A percentile compares a stretch with the other conserved stretches of the same genome.
Evolutionary conservation across 257 asterid species (phyloP).

Genomic region (Primulina eburnea): DNA sequence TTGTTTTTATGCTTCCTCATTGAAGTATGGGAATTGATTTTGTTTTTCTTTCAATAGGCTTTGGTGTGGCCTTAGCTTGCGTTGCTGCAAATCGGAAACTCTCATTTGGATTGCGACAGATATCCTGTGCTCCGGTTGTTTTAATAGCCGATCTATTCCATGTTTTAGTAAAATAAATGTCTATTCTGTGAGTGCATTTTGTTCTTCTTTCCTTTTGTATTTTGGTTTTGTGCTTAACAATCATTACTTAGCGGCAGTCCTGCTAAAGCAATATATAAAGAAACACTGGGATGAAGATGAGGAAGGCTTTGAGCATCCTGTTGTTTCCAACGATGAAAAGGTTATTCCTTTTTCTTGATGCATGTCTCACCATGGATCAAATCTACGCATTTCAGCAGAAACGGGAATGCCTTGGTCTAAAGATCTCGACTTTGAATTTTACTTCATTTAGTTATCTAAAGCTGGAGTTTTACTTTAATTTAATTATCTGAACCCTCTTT

Average conservation of each 20-base stretch:
- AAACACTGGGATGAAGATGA: constrained; percentile 87
- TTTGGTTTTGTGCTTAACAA: constrained; percentile 52
- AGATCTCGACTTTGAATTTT: constrained; percentile 21
- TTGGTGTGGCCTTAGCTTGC: constrained; percentile 74
- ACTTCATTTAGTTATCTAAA: constrained; percentile 11
- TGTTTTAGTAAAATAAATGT: constrained; percentile 1
- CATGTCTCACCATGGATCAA: constrained; percentile 8
- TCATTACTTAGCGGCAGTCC: constrained; percentile 84
- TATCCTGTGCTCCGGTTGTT: constrained; percentile 53
- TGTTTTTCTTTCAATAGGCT: constrained; percentile 41
- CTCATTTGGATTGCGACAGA: constrained; percentile 76
- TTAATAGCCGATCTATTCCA: constrained; percentile 8
- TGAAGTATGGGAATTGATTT: constrained; percentile 10
- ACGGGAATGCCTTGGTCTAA: constrained; percentile 14
- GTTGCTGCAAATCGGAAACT: constrained; percentile 73
- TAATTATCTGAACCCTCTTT: not conserved
- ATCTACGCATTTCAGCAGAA: constrained; percentile 6
- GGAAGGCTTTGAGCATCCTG: constrained; percentile 86
- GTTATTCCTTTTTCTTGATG: constrained; percentile 32
- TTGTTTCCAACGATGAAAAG: constrained; percentile 76
- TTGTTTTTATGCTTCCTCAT: not conserved
- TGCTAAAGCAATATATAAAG: constrained; percentile 80
- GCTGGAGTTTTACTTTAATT: constrained; percentile 11
- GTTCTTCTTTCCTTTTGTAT: constrained; percentile 2
- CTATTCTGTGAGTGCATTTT: constrained; percentile 4